Conservation (phyloP, 345 rosid species). For the Rubroshorea leprosula region DNA sequence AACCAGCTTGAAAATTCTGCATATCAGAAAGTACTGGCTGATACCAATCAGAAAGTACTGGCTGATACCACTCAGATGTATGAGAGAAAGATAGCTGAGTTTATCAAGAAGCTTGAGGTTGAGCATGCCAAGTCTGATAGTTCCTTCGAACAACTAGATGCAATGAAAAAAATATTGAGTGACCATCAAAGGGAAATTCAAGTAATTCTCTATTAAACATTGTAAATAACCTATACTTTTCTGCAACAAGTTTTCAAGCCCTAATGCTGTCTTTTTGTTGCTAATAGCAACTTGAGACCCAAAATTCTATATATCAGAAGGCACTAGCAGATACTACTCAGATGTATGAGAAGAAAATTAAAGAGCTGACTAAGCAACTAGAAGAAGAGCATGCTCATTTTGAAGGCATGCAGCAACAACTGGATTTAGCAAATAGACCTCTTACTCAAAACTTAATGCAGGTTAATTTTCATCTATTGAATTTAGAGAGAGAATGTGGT, state of each 20-base stretch:
- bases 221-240: conserved; percentile 6
- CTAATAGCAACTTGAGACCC: conserved; percentile 51
- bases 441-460: conserved; percentile 43
- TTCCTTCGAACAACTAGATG: conserved; percentile 44
- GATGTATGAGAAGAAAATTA: conserved; percentile 61
- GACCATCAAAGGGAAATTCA: conserved; percentile 51
- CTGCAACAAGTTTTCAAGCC: background rate
- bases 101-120: conserved; percentile 52
- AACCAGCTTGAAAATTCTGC: conserved; percentile 59
- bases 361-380: conserved; percentile 50
- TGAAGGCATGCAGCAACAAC: conserved; percentile 45
- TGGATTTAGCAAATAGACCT: conserved; percentile 37
- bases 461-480: conserved; percentile 34
- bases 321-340: conserved; percentile 61
- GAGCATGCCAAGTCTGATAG: conserved; percentile 34
- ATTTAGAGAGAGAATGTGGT: background rate
- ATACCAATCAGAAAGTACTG: conserved; percentile 59
- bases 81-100: conserved; percentile 65
- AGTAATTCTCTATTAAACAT: conserved; percentile 26
- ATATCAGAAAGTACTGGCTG: conserved; percentile 62
- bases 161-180: conserved; percentile 39
- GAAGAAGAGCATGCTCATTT: conserved; percentile 44
- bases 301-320: conserved; percentile 52
- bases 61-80: conserved; percentile 73
- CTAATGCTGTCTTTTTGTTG: conserved; percentile 17